These are phyloP conservation scores for Vaccinium macrocarpon DNA, from an alignment of 148 eudicot species.

Conservation along the genomic window DNA sequence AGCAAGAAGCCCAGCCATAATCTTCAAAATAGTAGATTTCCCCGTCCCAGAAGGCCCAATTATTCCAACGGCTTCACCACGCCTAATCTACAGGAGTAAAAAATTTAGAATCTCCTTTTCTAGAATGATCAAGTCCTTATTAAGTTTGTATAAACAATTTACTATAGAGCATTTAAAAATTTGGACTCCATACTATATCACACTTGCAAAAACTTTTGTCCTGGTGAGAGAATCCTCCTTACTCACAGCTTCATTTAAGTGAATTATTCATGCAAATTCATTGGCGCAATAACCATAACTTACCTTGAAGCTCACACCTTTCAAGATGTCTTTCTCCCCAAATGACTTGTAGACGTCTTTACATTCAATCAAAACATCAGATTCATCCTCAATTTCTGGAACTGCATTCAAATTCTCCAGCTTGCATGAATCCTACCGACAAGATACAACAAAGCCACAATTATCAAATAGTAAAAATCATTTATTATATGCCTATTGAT, in stretches of 20 bases:
- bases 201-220: neutral
- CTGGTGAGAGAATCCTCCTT: neutral
- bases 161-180: neutral
- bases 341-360: conserved; percentile 74
- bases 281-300: conserved; percentile 9
- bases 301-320: conserved; percentile 94
- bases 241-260: neutral
- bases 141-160: neutral
- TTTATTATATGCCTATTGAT: neutral
- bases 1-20: conserved; percentile 93
- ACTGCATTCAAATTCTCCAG: conserved; percentile 30
- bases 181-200: neutral
- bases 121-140: neutral
- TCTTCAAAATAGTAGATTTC: conserved; percentile 84
- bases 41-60: conserved; percentile 99
- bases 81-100: conserved; percentile 60
- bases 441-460: conserved; percentile 15
- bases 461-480: neutral
- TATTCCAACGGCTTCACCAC: conserved; percentile 95
- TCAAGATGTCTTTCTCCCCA: conserved; percentile 85
- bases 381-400: conserved; percentile 53
- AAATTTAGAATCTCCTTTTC: neutral
- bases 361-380: conserved; percentile 94
- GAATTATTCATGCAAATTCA: neutral
- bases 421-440: conserved; percentile 46